Evolutionary conservation across 805 yeast species (phyloP), one percentile per base, ranked within the genome.

Genomic region (Metschnikowia kunwiensis): DNA sequence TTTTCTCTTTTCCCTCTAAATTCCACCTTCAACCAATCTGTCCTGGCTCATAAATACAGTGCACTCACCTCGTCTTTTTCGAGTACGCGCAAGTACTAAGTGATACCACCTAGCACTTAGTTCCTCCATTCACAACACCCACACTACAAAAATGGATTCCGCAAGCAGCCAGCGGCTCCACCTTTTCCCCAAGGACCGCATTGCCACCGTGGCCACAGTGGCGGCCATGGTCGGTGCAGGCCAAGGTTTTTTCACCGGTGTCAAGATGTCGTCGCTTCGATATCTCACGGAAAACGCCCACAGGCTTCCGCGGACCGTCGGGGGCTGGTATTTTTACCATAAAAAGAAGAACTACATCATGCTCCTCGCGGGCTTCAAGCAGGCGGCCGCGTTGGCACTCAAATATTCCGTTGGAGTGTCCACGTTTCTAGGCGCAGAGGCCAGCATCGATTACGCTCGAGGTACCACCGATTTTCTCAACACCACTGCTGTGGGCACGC

Each of bases 311-410:
- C 69, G 59, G 15, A 77, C 82, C 0, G 81, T 77, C 36, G 88
- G 86, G 14, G 93, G 91, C 0, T 86, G 95, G 96, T 86, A 82
- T 53, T 82, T 81, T 55, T 86, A 86, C 59, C 93, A 86, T 60
- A 86, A 83, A 60, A 72, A 86, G 44, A 86, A 85, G 63, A 82
- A 84, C 58, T 83, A 84, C 57, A 83, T 82, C 20, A 77, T 86
- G 60, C 58, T 82, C 23, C 67, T 74, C 39, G 65, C 67, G 18
- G 86, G 85, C 1, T 60, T 77, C 44, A 63, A 61, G 13, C 36
- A 47, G 6, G 88, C 82, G 0, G 47, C 71, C n/a, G 56, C 50
- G 24, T 63, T 64, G 7, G 72, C 61, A 0, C 27, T 48, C 24
- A 36, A 44, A 49, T 64, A 70, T 34, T 63, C 77, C 1, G 28